Conservation (phyloP, 2,329 filamentous ascomycete genomes). For the Epichloe typhina region DNA sequence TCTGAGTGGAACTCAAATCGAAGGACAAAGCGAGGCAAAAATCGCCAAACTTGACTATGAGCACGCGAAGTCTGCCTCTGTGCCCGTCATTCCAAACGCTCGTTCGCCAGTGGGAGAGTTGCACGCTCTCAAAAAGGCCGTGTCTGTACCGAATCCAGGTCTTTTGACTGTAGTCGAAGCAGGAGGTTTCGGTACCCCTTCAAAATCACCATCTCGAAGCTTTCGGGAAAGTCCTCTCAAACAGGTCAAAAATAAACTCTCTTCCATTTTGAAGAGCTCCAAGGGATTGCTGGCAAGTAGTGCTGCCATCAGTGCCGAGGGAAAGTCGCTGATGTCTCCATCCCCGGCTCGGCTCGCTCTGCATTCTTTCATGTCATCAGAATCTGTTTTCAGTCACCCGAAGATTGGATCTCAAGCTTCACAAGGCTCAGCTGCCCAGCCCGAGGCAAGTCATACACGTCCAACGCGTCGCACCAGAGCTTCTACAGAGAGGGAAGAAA, state of each 20-base stretch:
- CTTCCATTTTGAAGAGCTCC: slow-evolving; percentile 79
- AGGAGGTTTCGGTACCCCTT: slow-evolving; percentile 31
- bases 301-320: slow-evolving; percentile 48
- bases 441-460: slow-evolving; percentile 28
- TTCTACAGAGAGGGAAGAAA: slow-evolving; percentile 50
- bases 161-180: slow-evolving; percentile 34
- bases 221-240: slow-evolving; percentile 69
- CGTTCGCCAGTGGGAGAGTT: slow-evolving; percentile 10
- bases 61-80: slow-evolving; percentile 29
- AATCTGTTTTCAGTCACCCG: slow-evolving; percentile 26
- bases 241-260: slow-evolving; percentile 84
- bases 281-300: slow-evolving; percentile 76
- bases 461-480: slow-evolving; percentile 39
- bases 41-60: slow-evolving; percentile 5
- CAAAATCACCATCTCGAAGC: slow-evolving; percentile 42
- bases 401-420: slow-evolving; percentile 12
- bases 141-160: slow-evolving; percentile 45
- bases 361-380: slow-evolving; percentile 32
- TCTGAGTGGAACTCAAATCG: background rate
- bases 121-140: slow-evolving; percentile 40
- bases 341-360: slow-evolving; percentile 33
- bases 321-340: slow-evolving; percentile 46
- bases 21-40: background rate
- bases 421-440: slow-evolving; percentile 8
- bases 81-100: slow-evolving; percentile 35